Evolutionary conservation across 108 stramenopile genomes (phyloP), one percentile per base, ranked within the genome.

Genomic region (Cyclotella distinguenda): DNA sequence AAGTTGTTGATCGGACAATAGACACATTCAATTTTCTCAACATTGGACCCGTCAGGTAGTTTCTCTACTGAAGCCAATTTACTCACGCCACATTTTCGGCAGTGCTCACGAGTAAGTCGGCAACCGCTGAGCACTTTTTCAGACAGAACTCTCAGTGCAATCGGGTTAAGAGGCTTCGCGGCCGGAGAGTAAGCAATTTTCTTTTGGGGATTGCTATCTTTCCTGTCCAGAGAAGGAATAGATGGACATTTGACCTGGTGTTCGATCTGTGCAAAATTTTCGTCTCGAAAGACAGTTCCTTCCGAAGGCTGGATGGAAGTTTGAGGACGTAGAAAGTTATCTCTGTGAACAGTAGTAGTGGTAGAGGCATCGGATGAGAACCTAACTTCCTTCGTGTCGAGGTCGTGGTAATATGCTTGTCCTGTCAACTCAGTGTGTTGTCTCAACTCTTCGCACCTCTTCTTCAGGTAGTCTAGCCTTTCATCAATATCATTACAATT

Each of bases 1-100:
- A 70, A 36, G 31, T 64, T 46, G 18, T 58, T 50, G n/a, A 77
- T 53, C 5, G 76, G 76, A 39, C 76, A 77, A 38, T 33, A 70
- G 27, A 50, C 76, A 46, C 76, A 77, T 40, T 60, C 62, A 7
- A 7, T 53, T 26, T 39, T 11, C 4, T 51, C n/a, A 34, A 27
- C 22, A 4, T n/a, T 13, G 40, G 34, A 51, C 31, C 32, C 32
- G 16, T 32, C 53, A 32, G 5, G n/a, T 54, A 19, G 5, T 54
- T 54, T 54, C 28, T 47, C 45, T 1, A 15, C 12, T 26, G 22
- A 26, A 1, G 61, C 18, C 15, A 62, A 26, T 12, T 48, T 48
- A 22, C 45, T 39, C 11, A 48, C 32, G 46, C 46, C 53, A 45
- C 68, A 69, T 23, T 51, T 46, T 30, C 16, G 15, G 32, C 70